Base-by-base conservation (phyloP, 1,139 yeast genomes). In the Hansenula lynferdii region DNA sequence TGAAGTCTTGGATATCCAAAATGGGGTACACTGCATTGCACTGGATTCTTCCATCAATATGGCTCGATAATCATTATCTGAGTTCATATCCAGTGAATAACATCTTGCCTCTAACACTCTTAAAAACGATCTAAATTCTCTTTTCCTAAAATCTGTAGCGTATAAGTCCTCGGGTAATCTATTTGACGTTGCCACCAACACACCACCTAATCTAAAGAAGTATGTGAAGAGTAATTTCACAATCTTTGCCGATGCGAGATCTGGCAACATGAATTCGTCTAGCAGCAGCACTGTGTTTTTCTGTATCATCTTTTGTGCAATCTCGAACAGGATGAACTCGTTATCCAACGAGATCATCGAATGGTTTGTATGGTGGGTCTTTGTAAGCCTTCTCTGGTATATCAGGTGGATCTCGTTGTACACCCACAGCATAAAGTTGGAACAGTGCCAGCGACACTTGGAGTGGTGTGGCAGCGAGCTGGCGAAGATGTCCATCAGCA, bases 181-280 rank as follows among this genome's bases (percentile, higher is more conserved):
- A 48, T 82, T 82, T 2, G 86, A 78, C 1, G 87, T 82, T 2
- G 89, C 86, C 22, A 82, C 80, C 33, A 82, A 58, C 0, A 82
- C 85, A 3, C 90, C 90, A 3, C 90, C 89, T 8, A 82, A 58
- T 50, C 78, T 80, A 64, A 82, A 81, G 59, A 75, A 82, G 55
- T 77, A 80, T 0, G 83, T 77, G 58, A 82, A 80, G 33, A 82
- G 58, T 9, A 80, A 69, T 54, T 78, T 77, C 40, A 82, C 63
- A 33, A 82, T 79, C 49, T 80, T 81, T 2, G 87, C 87, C 23
- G 84, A 72, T 0, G 89, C 85, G 32, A 72, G 70, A 53, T 82
- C 90, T 0, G 90, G 89, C 24, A 82, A 57, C 81, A 80, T 80
- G 58, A 82, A 82, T 54, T 82, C 90, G 54, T 82, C 90, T 32